Conservation (phyloP, 177 flowering plant species). For the Vitis hybrid region DNA sequence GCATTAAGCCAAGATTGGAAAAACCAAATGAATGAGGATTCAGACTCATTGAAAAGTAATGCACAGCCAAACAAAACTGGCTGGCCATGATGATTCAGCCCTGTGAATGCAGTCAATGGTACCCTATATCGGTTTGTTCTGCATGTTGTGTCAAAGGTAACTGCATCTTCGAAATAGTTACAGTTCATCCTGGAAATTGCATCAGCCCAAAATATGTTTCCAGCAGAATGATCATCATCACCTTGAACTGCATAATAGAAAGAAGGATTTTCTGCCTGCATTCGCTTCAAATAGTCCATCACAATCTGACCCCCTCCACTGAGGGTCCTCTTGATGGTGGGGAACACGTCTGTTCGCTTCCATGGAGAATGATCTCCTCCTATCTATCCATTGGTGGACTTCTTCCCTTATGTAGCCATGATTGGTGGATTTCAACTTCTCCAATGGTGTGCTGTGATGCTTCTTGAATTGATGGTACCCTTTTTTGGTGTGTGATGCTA, state of each 20-base stretch:
- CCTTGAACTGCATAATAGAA: constrained; percentile 49
- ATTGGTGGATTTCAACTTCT: no score
- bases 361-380: no score
- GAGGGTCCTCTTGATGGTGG: constrained; percentile 26
- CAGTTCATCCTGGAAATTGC: constrained; percentile 39
- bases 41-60: constrained; percentile 46
- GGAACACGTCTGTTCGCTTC: no score
- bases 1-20: constrained; percentile 58
- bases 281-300: constrained; percentile 46
- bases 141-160: constrained; percentile 42
- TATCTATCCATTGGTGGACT: no score
- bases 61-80: constrained; percentile 63
- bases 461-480: no score
- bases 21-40: constrained; percentile 47
- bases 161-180: constrained; percentile 47
- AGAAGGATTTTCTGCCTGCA: constrained; percentile 46
- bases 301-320: constrained; percentile 45
- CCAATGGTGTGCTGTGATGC: no score
- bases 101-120: constrained; percentile 50
- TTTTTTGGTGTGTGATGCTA: no score
- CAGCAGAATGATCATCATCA: constrained; percentile 26
- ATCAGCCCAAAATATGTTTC: constrained; percentile 56
- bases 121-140: constrained; percentile 28
- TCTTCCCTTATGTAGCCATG: no score
- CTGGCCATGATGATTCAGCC: constrained; percentile 59